Percentiles rank a stretch among this genome's conserved stretches.
Conservation (phyloP, 176 grass and related monocot species). For the Microstegium vimineum region DNA sequence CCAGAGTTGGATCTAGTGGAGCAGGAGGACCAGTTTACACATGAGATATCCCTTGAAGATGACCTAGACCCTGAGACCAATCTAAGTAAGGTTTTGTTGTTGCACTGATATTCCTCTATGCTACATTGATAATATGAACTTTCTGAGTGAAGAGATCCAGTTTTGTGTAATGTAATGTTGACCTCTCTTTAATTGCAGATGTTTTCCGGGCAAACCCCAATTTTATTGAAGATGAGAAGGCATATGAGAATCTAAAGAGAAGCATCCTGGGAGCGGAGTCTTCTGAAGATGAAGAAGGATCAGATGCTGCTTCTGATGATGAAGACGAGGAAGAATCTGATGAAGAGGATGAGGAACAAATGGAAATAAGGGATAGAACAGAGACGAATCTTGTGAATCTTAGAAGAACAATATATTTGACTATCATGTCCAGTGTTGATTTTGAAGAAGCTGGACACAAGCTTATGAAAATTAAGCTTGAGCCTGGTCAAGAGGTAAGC, state of each 20-base stretch:
- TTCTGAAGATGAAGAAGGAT: slow-evolving; percentile 74
- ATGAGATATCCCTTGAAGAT: slow-evolving; percentile 85
- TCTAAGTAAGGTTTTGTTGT: slow-evolving; percentile 52
- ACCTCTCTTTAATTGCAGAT: slow-evolving; percentile 52
- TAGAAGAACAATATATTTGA: slow-evolving; percentile 91
- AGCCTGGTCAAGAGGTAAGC: slow-evolving; percentile 95
- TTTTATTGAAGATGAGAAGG: slow-evolving; percentile 88
- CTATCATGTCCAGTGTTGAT: slow-evolving; percentile 98
- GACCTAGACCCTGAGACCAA: slow-evolving; percentile 82
- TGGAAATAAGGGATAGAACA: slow-evolving; percentile 88
- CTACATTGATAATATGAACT: slow-evolving; percentile 10
- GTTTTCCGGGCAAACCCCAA: slow-evolving; percentile 80
- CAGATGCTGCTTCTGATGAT: slow-evolving; percentile 60
- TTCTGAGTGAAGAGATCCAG: not conserved
- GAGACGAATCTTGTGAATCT: slow-evolving; percentile 93
- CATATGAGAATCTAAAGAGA: slow-evolving; percentile 78
- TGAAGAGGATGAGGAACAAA: slow-evolving; percentile 70
- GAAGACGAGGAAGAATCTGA: slow-evolving; percentile 73
- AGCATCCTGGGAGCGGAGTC: slow-evolving; percentile 73
- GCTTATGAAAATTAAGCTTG: slow-evolving; percentile 92
- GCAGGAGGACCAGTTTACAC: slow-evolving; percentile 89
- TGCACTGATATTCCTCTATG: not conserved
- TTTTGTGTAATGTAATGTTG: slow-evolving; percentile 6
- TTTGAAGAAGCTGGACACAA: slow-evolving; percentile 99
- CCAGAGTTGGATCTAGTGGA: slow-evolving; percentile 93